phyloP scores from a whole-genome alignment of 306 rosid species.

The Cucurbita maxima region DNA sequence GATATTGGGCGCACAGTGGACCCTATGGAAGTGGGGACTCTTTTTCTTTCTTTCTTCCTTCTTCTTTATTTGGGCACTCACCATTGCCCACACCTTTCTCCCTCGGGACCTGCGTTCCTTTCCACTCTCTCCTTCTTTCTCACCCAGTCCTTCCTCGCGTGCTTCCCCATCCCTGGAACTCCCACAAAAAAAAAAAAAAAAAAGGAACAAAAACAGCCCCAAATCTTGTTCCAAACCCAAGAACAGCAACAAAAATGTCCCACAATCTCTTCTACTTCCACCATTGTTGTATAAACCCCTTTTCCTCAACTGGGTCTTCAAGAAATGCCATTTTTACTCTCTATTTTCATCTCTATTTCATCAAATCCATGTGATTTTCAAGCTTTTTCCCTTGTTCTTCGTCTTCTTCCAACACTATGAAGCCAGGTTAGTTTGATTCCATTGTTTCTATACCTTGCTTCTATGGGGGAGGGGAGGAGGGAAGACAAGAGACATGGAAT shows the following conservation, averaged over 20 bases:
- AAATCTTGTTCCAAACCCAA: too few relatives aligned
- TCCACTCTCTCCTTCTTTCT: neutral
- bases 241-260: neutral
- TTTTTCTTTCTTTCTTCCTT: neutral
- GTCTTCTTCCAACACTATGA: conserved; percentile 14
- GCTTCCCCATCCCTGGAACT: too few relatives aligned
- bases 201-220: too few relatives aligned
- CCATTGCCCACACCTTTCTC: neutral
- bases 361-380: conserved; percentile 9
- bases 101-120: neutral
- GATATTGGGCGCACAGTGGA: too few relatives aligned
- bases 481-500: neutral
- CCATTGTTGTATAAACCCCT: neutral
- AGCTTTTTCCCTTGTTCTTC: conserved; percentile 6
- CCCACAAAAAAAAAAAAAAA: too few relatives aligned
- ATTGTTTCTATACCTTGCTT: neutral
- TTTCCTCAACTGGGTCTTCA: neutral
- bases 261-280: neutral
- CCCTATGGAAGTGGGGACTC: neutral
- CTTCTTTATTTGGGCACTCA: neutral
- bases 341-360: neutral
- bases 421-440: neutral
- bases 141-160: too few relatives aligned
- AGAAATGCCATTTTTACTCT: neutral
- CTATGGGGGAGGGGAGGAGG: neutral